phyloP scores from a whole-genome alignment of 495 filamentous ascomycete species.

The Elasticomyces elasticus region DNA sequence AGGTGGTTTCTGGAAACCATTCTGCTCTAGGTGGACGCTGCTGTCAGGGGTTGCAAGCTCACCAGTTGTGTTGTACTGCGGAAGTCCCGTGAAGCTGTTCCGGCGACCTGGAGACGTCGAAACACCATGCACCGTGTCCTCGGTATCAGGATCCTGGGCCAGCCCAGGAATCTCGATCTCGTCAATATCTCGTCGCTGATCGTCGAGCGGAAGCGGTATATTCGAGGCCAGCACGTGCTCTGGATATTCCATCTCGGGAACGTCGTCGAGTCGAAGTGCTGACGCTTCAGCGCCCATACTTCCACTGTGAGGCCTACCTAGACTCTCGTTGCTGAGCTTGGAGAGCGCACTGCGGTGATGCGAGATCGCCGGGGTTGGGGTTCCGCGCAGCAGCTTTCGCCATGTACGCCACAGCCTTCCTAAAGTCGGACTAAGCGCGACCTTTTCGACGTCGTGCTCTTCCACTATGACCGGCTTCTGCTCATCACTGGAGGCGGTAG shows the following conservation, averaged over 20 bases:
- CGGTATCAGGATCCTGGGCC: constrained; percentile 47
- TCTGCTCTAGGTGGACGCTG: neutral
- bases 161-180: constrained; percentile 66
- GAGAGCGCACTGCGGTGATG: neutral
- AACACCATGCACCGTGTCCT: constrained; percentile 21
- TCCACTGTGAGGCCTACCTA: neutral
- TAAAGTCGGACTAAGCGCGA: constrained; percentile 77
- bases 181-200: constrained; percentile 56
- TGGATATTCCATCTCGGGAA: constrained; percentile 8
- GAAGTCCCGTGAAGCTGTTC: constrained; percentile 7
- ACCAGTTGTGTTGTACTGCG: neutral
- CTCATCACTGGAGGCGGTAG: neutral
- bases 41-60: constrained; percentile 1
- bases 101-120: neutral
- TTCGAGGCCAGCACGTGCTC: constrained; percentile 37
- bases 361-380: neutral
- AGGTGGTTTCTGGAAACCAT: neutral
- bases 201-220: constrained; percentile 56
- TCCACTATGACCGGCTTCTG: constrained; percentile 53
- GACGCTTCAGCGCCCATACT: neutral
- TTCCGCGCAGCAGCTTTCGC: constrained; percentile 50
- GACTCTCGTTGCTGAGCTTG: constrained; percentile 1
- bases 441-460: constrained; percentile 84
- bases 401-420: constrained; percentile 90
- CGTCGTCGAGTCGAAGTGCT: constrained; percentile 4